phyloP scores from a whole-genome alignment of 2,329 filamentous ascomycete genomes.

The Apiospora aurea region DNA sequence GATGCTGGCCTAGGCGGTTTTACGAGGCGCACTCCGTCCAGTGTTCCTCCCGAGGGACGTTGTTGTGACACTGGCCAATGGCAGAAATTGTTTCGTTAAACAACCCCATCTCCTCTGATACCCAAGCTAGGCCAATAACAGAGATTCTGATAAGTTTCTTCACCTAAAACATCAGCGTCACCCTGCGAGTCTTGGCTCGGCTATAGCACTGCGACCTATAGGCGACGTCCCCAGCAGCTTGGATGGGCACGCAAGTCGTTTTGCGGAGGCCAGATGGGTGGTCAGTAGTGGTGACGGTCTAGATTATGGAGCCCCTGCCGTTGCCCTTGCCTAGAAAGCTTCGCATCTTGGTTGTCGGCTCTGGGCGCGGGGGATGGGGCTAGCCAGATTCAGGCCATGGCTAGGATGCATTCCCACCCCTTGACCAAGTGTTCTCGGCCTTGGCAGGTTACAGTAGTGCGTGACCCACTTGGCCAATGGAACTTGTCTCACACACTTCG shows the following conservation, averaged over 20 bases:
- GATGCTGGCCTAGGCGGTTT: background rate
- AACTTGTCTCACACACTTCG: conserved; percentile 42
- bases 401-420: background rate
- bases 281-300: background rate
- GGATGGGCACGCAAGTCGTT: background rate
- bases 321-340: conserved; percentile 17
- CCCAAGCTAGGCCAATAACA: background rate
- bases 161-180: conserved; percentile 9
- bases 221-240: background rate
- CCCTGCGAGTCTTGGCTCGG: background rate
- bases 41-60: background rate
- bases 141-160: conserved; percentile 10
- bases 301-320: background rate
- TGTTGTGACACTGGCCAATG: background rate
- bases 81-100: background rate
- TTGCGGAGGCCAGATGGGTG: background rate
- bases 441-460: conserved; percentile 46
- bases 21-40: background rate
- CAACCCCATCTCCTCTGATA: conserved; percentile 7
- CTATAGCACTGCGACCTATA: conserved; percentile 9
- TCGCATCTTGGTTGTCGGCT: conserved; percentile 2
- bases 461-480: conserved; percentile 22
- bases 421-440: conserved; percentile 27
- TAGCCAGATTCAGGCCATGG: background rate
- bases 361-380: conserved; percentile 12